phyloP scores from a whole-genome alignment of 225 moss, liverwort and hornwort genomes.

The Straminergon stramineum region DNA sequence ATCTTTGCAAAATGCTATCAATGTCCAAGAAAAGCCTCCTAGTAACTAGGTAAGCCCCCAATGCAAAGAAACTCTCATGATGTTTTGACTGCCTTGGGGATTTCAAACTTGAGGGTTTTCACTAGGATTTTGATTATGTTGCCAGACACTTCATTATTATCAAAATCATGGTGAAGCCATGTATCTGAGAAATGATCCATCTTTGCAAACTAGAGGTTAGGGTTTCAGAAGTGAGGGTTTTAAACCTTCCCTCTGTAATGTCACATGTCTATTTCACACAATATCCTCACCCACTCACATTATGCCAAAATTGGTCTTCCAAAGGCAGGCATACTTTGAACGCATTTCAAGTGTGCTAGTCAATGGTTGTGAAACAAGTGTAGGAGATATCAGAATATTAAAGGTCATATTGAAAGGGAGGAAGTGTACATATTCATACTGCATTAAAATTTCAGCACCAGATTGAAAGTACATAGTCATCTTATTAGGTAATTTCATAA shows the following conservation, averaged over 20 bases:
- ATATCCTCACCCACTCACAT: not conserved
- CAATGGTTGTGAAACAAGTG: not conserved
- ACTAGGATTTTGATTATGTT: not conserved
- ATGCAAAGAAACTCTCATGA: not conserved
- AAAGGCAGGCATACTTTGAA: not conserved
- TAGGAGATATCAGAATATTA: not conserved
- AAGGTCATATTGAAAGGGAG: not conserved
- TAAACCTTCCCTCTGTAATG: not conserved
- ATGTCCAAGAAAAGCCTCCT: conserved; percentile 6
- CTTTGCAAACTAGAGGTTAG: not conserved
- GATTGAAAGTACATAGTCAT: not conserved
- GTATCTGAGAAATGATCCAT: not conserved
- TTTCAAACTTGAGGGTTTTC: not conserved
- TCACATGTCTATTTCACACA: not conserved
- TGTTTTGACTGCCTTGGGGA: not conserved
- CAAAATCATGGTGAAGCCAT: not conserved
- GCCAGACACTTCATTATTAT: not conserved
- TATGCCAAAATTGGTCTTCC: not conserved
- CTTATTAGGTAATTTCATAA: not conserved
- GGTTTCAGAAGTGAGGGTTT: not conserved
- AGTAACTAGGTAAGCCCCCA: not conserved
- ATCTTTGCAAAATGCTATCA: conserved; percentile 29
- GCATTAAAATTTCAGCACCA: not conserved
- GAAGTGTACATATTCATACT: not conserved
- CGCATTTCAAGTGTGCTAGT: not conserved